A percentile compares a stretch with the other conserved stretches of the same genome.
phyloP scores from a whole-genome alignment of 192 early-diverging fungal species.

The Coemansia erecta region DNA sequence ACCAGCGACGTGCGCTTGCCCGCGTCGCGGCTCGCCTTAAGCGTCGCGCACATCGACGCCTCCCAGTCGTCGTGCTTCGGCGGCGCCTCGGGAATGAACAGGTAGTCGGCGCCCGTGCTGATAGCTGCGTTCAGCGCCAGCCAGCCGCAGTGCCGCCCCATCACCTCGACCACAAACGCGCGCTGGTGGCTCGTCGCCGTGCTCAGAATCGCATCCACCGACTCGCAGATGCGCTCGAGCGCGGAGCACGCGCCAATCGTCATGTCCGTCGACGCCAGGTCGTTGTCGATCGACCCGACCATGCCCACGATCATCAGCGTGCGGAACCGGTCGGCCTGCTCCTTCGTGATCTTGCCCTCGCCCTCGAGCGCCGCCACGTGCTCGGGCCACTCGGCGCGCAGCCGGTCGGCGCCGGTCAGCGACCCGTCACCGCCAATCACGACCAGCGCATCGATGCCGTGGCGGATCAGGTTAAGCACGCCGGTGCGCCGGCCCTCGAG shows the following conservation, averaged over 20 bases:
- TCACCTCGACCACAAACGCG: slow-evolving; percentile 97
- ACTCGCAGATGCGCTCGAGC: slow-evolving; percentile 94
- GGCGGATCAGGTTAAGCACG: slow-evolving; percentile 80
- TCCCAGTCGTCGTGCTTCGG: slow-evolving; percentile 87
- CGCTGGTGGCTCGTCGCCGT: slow-evolving; percentile 94
- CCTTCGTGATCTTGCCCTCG: slow-evolving; percentile 56
- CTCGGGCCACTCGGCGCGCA: slow-evolving; percentile 88
- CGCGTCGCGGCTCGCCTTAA: slow-evolving; percentile 66
- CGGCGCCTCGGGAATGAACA: slow-evolving; percentile 94
- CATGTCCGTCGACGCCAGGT: slow-evolving; percentile 84
- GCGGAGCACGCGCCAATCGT: slow-evolving; percentile 95
- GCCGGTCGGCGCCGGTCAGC: slow-evolving; percentile 89
- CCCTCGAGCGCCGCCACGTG: slow-evolving; percentile 74
- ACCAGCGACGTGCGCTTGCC: slow-evolving; percentile 93
- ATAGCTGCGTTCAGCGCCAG: slow-evolving; percentile 83
- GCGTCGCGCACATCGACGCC: slow-evolving; percentile 78
- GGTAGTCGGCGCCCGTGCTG: slow-evolving; percentile 88
- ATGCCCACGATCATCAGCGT: slow-evolving; percentile 92
- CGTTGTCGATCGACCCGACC: slow-evolving; percentile 97
- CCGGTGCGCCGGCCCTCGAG: slow-evolving; percentile 80
- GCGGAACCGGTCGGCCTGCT: slow-evolving; percentile 59
- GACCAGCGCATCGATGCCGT: slow-evolving; percentile 92
- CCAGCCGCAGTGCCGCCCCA: slow-evolving; percentile 99
- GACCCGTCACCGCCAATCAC: slow-evolving; percentile 97
- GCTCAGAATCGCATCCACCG: slow-evolving; percentile 86